These are phyloP conservation scores for Pyricularia pennisetigena DNA, from an alignment of 2,329 filamentous ascomycete genomes.

Conservation along the genomic window DNA sequence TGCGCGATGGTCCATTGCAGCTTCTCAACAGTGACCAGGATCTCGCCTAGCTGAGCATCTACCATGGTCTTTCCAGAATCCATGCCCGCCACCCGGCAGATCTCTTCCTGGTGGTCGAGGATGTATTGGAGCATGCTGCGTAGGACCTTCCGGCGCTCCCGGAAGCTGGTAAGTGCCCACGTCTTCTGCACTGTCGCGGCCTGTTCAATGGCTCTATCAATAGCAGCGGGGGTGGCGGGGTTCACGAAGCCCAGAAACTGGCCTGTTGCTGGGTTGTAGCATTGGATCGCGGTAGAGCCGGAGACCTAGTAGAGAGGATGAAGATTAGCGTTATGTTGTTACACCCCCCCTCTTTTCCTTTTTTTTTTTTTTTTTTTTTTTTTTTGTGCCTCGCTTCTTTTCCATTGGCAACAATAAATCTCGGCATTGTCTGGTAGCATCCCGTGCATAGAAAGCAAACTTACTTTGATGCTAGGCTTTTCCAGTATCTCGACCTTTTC, in stretches of 20 bases:
- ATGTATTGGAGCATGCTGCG: constrained; percentile 73
- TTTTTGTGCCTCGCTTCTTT: neutral
- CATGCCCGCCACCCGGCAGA: constrained; percentile 75
- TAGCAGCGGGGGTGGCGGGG: constrained; percentile 63
- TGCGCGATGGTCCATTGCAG: constrained; percentile 89
- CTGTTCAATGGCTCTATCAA: constrained; percentile 68
- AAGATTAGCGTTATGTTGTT: constrained; percentile 5
- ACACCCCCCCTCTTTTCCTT: too few species aligned
- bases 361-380: too few species aligned
- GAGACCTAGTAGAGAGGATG: constrained; percentile 30
- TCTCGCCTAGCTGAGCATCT: constrained; percentile 88
- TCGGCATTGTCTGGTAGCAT: neutral
- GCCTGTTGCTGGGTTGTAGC: constrained; percentile 85
- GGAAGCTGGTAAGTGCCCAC: constrained; percentile 74
- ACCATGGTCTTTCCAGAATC: constrained; percentile 96
- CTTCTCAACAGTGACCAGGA: constrained; percentile 88
- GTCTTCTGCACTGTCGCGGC: constrained; percentile 63
- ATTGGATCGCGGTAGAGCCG: constrained; percentile 62
- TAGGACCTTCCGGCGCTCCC: constrained; percentile 68
- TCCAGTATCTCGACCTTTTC: constrained; percentile 50
- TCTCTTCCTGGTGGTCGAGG: constrained; percentile 79
- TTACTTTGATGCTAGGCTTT: constrained; percentile 49
- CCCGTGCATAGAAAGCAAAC: neutral
- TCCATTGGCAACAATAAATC: neutral
- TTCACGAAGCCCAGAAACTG: constrained; percentile 70